Evolutionary conservation across 495 filamentous ascomycete genomes (phyloP).

Genomic region (Peziza echinospora): DNA sequence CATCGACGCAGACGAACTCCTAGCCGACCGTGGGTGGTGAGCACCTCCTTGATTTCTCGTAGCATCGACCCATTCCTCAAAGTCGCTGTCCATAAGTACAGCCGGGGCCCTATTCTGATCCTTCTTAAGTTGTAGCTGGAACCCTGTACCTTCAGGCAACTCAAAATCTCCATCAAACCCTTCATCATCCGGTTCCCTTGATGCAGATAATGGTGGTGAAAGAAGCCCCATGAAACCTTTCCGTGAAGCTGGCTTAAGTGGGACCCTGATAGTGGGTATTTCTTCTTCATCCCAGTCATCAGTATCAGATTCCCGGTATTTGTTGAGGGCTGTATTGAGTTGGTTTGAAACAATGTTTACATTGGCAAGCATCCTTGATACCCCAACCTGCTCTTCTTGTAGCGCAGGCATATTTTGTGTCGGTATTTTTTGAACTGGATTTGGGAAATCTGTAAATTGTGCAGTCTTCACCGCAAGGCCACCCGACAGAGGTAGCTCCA

Average conservation of each 20-base stretch:
- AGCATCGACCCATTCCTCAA: conserved; percentile 85
- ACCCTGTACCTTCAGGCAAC: conserved; percentile 33
- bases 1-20: conserved; percentile 67
- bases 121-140: conserved; percentile 16
- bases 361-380: conserved; percentile 16
- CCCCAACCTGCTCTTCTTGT: conserved; percentile 10
- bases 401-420: conserved; percentile 7
- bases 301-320: conserved; percentile 35
- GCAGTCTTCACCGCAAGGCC: conserved; percentile 14
- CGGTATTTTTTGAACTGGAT: conserved; percentile 41
- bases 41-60: conserved; percentile 77
- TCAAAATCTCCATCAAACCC: conserved; percentile 64
- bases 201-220: conserved; percentile 25
- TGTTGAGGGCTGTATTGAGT: conserved; percentile 36
- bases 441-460: conserved; percentile 41
- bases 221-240: conserved; percentile 20
- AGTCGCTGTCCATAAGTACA: conserved; percentile 39
- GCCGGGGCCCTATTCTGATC: conserved; percentile 8
- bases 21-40: conserved; percentile 46
- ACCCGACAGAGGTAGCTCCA: conserved; percentile 48
- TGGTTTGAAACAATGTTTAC: conserved; percentile 14
- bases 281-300: conserved; percentile 36
- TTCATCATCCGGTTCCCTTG: conserved; percentile 28
- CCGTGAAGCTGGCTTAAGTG: conserved; percentile 33
- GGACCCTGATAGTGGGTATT: conserved; percentile 43